These are phyloP conservation scores for Tolypocladium amazonense DNA, from an alignment of 2,329 filamentous ascomycete species.

Conservation along the genomic window DNA sequence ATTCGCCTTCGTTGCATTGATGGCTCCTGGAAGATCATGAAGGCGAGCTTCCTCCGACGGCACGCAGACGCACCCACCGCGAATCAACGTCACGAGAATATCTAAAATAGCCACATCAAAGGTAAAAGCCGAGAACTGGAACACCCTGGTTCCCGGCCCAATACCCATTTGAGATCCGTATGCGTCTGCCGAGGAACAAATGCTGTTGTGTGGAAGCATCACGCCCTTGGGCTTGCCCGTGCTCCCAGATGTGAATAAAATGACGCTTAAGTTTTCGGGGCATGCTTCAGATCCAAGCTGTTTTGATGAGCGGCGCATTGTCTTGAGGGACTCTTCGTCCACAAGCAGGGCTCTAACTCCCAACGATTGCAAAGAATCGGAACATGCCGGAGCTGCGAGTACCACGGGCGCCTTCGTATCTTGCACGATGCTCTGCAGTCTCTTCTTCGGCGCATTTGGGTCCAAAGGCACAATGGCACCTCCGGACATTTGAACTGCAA, in stretches of 20 bases:
- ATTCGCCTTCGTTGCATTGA: neutral
- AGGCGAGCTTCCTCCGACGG: neutral
- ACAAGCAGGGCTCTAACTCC: neutral
- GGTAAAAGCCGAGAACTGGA: neutral
- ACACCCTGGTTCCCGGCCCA: neutral
- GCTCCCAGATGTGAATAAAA: neutral
- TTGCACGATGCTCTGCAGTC: neutral
- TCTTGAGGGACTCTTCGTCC: neutral
- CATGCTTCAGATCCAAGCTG: neutral
- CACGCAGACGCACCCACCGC: neutral
- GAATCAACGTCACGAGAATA: neutral
- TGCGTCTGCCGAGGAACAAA: neutral
- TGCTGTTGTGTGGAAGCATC: neutral
- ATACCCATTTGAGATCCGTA: neutral
- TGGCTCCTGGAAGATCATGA: neutral
- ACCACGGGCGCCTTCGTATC: neutral
- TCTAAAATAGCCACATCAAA: neutral
- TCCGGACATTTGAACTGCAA: neutral
- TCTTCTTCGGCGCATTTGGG: neutral
- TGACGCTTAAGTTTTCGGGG: neutral
- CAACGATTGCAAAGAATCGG: neutral
- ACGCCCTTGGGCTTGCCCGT: neutral
- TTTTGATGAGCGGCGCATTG: neutral
- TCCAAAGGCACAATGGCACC: neutral
- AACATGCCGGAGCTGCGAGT: neutral